Conservation (phyloP, 129 eudicot genomes). For the Tagetes patula region DNA sequence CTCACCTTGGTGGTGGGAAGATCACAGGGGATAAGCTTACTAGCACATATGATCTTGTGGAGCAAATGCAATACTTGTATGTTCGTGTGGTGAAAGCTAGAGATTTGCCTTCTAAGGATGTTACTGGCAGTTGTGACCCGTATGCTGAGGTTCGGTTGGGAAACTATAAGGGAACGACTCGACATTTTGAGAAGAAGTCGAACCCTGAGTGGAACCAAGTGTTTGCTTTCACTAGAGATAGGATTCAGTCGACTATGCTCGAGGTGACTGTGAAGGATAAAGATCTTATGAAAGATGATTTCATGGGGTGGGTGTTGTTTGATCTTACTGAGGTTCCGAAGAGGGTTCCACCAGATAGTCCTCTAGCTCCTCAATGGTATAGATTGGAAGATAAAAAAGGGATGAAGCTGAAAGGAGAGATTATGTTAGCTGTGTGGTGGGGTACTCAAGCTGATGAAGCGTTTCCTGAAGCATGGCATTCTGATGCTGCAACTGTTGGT, state of each 20-base stretch:
- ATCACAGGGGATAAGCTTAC: constrained; percentile 62
- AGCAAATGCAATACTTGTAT: constrained; percentile 63
- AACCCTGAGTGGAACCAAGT: constrained; percentile 71
- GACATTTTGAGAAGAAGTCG: constrained; percentile 53
- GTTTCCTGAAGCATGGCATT: constrained; percentile 70
- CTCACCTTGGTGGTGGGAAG: constrained; percentile 66
- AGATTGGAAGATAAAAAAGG: constrained; percentile 48
- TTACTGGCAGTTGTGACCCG: constrained; percentile 65
- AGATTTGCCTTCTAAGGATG: constrained; percentile 52
- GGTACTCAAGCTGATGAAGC: constrained; percentile 72
- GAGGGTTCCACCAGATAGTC: constrained; percentile 69
- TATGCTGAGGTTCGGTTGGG: constrained; percentile 56
- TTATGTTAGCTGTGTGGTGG: constrained; percentile 71
- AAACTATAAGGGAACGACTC: constrained; percentile 62
- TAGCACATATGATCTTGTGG: constrained; percentile 64
- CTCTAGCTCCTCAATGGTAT: constrained; percentile 71
- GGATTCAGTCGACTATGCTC: constrained; percentile 49
- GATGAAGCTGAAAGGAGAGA: constrained; percentile 51
- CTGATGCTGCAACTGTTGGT: constrained; percentile 63
- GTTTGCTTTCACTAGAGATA: constrained; percentile 58
- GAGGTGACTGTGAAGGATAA: constrained; percentile 54
- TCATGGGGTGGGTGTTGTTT: constrained; percentile 51
- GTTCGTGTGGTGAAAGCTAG: constrained; percentile 65
- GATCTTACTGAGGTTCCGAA: constrained; percentile 59
- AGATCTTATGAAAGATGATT: constrained; percentile 57